Evolutionary conservation across 1,139 yeast genomes (phyloP), one percentile per base, ranked within the genome.

Genomic region (Candida tetrigidarum): DNA sequence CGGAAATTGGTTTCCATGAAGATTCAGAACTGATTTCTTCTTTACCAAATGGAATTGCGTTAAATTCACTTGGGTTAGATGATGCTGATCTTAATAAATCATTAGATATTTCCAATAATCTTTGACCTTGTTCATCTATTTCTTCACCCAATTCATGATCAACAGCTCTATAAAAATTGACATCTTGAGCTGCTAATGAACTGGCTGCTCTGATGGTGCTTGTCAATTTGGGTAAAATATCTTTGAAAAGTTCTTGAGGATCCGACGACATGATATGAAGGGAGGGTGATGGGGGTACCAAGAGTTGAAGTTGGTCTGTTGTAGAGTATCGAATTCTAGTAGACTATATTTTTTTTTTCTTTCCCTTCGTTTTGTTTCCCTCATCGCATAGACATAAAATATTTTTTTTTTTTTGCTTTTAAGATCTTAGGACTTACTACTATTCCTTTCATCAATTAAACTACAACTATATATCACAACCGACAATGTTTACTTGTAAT

Each of bases 121-220:
- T 64, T 5, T 58, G 54, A 1, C 84, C 73, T 2, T 80, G 63
- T 1, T 58, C 55, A 26, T 77, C 76, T 19, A 83, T 68, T 15
- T 74, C 60, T 1, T 55, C 48, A 5, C 78, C 69, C 23, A 87
- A 60, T 0, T 64, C 59, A 2, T 71, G 57, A 57, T 90, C 96
- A n/a, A 91, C 63, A 37, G 91, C 80, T 44, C 76, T 77, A 65
- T 83, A 81, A 57, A 92, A 93, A 37, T 77, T 78, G 20, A 91
- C 78, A 67, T 93, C 99, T 52, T 88, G 90, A 0, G 90, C 81
- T 2, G 91, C 86, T 37, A 93, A 67, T 2, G 87, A 81, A 5
- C 86, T 71, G 0, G 97, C 81, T 2, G 88, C 78, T 50, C 96
- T 74, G 29, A 90, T 82, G 1, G 86, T 73, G 20, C 73, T 73